Evolutionary conservation across 352 stramenopile species (phyloP), one percentile per base, ranked within the genome.

Genomic region (Phytophthora fragariae): DNA sequence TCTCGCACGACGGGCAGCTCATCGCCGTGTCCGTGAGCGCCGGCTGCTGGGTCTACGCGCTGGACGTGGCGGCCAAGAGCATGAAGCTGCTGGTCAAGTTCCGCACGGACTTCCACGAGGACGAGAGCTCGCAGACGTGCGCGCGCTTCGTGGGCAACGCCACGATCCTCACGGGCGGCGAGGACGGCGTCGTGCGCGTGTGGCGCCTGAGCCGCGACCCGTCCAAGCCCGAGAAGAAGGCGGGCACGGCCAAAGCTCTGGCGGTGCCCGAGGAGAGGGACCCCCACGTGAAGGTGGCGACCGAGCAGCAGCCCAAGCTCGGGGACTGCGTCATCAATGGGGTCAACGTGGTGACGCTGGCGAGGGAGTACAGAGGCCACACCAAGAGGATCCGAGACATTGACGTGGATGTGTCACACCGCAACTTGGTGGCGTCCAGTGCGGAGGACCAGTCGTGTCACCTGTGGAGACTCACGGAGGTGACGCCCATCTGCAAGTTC

Each of bases 331-430:
- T 82, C 1, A 80, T 94, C 39, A 64, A 81, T n/a, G 82, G 62
- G 5, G 58, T 49, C 10, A 82, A 81, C 41, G 72, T 92, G 62
- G 79, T 91, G 46, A 94, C 76, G 39, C 68, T 96, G 21, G 90
- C 85, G 15, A 84, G 86, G 44, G 89, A 96, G 64, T 94, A 94
- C 72, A 77, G 81, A 31, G 85, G 81, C 2, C 89, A 96, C 69
- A 89, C 76, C 29, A 94, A 94, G 72, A 84, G 89, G 39, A 95
- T 96, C 55, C 86, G 89, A 19, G 88, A 92, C 33, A 87, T 96
- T 57, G 77, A 96, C 62, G 86, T 96, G 41, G 89, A 96, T 57
- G 71, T 81, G 6, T 94, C 89, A 12, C 88, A 93, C 65, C 89
- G 89, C 46, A 94, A 96, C 63, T 65, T 94, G 14, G 84, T 95